These are phyloP conservation scores for Ophiostoma angusticollis DNA, from an alignment of 2,329 filamentous ascomycete genomes.

Conservation along the genomic window DNA sequence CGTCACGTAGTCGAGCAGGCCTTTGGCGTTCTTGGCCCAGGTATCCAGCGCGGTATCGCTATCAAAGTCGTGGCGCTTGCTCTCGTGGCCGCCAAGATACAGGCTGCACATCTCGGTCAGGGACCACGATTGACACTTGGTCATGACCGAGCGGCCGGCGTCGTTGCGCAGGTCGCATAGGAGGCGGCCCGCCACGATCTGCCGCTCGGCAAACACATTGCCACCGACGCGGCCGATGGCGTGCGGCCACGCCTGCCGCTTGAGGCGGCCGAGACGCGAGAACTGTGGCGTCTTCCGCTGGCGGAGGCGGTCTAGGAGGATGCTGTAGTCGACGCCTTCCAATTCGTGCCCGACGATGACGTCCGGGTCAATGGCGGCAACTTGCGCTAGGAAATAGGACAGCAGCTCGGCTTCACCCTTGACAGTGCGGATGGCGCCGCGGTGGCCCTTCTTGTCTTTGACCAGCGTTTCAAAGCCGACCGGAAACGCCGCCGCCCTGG, in stretches of 20 bases:
- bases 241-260: slow-evolving; percentile 73
- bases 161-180: slow-evolving; percentile 94
- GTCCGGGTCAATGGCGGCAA: slow-evolving; percentile 83
- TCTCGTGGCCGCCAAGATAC: slow-evolving; percentile 52
- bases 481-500: slow-evolving; percentile 63
- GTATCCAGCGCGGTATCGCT: slow-evolving; percentile 76
- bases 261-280: slow-evolving; percentile 83
- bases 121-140: slow-evolving; percentile 95
- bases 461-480: slow-evolving; percentile 72
- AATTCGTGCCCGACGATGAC: slow-evolving; percentile 87
- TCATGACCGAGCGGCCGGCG: slow-evolving; percentile 92
- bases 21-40: slow-evolving; percentile 72
- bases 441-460: slow-evolving; percentile 47
- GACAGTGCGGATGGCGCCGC: slow-evolving; percentile 65
- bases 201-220: slow-evolving; percentile 85
- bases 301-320: slow-evolving; percentile 72
- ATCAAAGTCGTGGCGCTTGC: slow-evolving; percentile 70
- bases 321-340: slow-evolving; percentile 94
- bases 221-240: slow-evolving; percentile 75
- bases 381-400: slow-evolving; percentile 76
- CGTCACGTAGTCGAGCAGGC: slow-evolving; percentile 82
- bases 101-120: slow-evolving; percentile 94
- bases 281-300: slow-evolving; percentile 88
- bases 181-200: slow-evolving; percentile 76
- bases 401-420: slow-evolving; percentile 77